These are phyloP conservation scores for Capronia epimyces DNA, from an alignment of 2,329 filamentous ascomycete genomes.

Conservation along the genomic window DNA sequence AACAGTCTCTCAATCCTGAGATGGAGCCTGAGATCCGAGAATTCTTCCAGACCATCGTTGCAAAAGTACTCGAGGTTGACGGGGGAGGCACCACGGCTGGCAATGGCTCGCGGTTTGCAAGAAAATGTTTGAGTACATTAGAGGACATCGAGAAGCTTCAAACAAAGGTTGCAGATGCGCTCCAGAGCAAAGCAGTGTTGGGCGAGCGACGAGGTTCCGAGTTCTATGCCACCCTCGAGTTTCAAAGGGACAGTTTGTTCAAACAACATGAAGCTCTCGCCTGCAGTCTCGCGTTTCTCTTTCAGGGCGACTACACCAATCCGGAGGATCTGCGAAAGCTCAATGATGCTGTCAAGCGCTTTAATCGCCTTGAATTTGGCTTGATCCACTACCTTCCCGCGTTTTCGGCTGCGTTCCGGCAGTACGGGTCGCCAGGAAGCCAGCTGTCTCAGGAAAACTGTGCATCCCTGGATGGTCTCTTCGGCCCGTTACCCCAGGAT, in stretches of 20 bases:
- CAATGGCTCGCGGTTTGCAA: constrained; percentile 60
- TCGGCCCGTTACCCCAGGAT: constrained; percentile 39
- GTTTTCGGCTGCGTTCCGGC: constrained; percentile 68
- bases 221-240: constrained; percentile 70
- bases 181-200: constrained; percentile 69
- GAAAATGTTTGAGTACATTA: constrained; percentile 72
- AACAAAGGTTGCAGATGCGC: constrained; percentile 66
- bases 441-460: constrained; percentile 18
- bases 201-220: constrained; percentile 61
- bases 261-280: constrained; percentile 86
- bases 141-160: constrained; percentile 70
- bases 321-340: constrained; percentile 69
- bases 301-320: constrained; percentile 68
- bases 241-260: constrained; percentile 71
- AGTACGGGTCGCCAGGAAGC: constrained; percentile 59
- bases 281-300: constrained; percentile 70
- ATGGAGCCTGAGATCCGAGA: constrained; percentile 44
- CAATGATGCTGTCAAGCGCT: constrained; percentile 58
- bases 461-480: constrained; percentile 52
- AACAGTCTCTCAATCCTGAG: constrained; percentile 60
- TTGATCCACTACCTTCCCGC: constrained; percentile 77
- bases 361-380: constrained; percentile 66
- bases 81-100: constrained; percentile 35
- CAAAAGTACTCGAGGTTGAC: constrained; percentile 55
- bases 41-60: constrained; percentile 48